Conservation (phyloP, 768 basidiomycete species). For the Mycena rosella region DNA sequence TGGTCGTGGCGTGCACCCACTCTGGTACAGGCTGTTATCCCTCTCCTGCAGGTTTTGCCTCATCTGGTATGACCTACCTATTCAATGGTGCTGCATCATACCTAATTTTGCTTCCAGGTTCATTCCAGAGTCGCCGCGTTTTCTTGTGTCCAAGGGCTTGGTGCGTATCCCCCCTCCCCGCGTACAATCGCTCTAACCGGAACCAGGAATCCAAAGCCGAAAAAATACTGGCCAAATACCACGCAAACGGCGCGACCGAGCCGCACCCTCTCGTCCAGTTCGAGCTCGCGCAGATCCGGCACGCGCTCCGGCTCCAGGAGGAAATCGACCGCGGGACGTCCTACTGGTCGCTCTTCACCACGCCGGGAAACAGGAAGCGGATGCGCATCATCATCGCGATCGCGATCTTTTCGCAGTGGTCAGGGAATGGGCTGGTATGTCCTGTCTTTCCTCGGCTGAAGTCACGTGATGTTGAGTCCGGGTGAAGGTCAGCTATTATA, state of each 20-base stretch:
- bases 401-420: slow-evolving; percentile 83
- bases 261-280: slow-evolving; percentile 70
- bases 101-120: slow-evolving; percentile 55
- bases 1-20: slow-evolving; percentile 80
- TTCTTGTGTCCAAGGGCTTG: slow-evolving; percentile 70
- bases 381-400: slow-evolving; percentile 77
- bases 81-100: not conserved
- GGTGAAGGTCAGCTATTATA: slow-evolving; percentile 64
- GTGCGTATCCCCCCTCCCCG: slow-evolving; percentile 48
- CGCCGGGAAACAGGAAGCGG: slow-evolving; percentile 75
- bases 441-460: not conserved
- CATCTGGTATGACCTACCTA: slow-evolving; percentile 57
- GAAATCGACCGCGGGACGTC: slow-evolving; percentile 63
- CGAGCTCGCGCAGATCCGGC: slow-evolving; percentile 76
- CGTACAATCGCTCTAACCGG: not conserved
- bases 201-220: slow-evolving; percentile 69
- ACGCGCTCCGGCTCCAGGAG: slow-evolving; percentile 74
- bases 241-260: slow-evolving; percentile 72
- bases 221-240: slow-evolving; percentile 75
- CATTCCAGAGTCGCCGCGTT: slow-evolving; percentile 77
- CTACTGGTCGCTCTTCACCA: slow-evolving; percentile 67
- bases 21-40: slow-evolving; percentile 70
- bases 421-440: slow-evolving; percentile 75
- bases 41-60: slow-evolving; percentile 66
- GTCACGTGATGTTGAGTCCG: not conserved